Conservation (phyloP, 768 basidiomycete species). For the Trametes punicea region DNA sequence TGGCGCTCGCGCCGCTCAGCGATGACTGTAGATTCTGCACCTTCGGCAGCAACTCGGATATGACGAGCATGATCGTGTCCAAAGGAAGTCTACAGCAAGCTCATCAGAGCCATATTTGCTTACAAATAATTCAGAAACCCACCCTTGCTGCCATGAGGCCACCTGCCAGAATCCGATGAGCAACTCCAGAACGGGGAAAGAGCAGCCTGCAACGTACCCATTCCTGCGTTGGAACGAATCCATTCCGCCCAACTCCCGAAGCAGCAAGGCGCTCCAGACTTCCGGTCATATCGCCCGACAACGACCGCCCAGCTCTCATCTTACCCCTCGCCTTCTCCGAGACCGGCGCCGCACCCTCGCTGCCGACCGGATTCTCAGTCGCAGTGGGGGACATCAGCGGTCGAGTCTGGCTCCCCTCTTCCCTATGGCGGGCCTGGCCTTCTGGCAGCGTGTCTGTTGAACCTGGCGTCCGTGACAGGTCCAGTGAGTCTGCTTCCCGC, state of each 20-base stretch:
- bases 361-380: conserved; percentile 31
- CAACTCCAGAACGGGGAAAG: neutral
- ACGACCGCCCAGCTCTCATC: conserved; percentile 72
- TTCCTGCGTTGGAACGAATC: conserved; percentile 94
- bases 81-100: conserved; percentile 65
- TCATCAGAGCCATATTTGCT: neutral
- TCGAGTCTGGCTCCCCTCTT: conserved; percentile 32
- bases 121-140: conserved; percentile 19
- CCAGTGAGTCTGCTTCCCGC: conserved; percentile 40
- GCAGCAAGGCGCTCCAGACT: conserved; percentile 65
- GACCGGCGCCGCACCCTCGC: conserved; percentile 30
- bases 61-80: conserved; percentile 82
- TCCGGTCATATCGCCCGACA: conserved; percentile 46
- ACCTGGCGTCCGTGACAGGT: conserved; percentile 24
- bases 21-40: conserved; percentile 77
- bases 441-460: conserved; percentile 24
- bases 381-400: conserved; percentile 44
- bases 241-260: conserved; percentile 77
- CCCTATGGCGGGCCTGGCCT: conserved; percentile 23
- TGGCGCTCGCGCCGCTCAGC: conserved; percentile 57
- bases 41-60: conserved; percentile 84
- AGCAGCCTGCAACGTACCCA: conserved; percentile 63
- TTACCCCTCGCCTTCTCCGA: conserved; percentile 95
- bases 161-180: conserved; percentile 44
- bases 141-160: conserved; percentile 97